phyloP scores from a whole-genome alignment of 2,329 filamentous ascomycete species.

The Trichoderma sp. region DNA sequence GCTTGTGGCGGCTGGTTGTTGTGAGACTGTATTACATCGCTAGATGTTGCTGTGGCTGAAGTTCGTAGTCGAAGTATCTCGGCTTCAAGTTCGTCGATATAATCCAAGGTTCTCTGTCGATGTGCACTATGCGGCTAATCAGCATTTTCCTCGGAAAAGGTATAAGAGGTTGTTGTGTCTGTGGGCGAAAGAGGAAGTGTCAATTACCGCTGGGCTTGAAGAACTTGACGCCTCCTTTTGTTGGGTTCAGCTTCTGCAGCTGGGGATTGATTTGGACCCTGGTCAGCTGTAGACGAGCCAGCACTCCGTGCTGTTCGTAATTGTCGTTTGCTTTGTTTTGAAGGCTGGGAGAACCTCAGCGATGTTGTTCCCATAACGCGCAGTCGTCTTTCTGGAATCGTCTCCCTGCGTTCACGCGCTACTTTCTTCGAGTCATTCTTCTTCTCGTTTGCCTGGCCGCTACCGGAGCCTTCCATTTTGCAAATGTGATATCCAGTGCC shows the following conservation, averaged over 20 bases:
- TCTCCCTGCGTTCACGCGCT: not conserved
- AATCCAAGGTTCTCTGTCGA: not conserved
- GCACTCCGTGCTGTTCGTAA: not conserved
- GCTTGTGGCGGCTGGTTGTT: not conserved
- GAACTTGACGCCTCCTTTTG: not conserved
- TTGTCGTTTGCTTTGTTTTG: not conserved
- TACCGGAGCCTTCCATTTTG: not conserved
- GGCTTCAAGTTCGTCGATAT: not conserved
- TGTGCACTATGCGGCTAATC: not conserved
- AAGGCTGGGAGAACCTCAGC: not conserved
- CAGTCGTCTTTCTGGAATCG: not conserved
- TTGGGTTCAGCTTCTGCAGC: not conserved
- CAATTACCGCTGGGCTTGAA: not conserved
- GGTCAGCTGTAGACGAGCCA: not conserved
- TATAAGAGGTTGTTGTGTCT: too few relatives aligned
- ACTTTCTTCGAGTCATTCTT: not conserved
- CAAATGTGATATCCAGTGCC: not conserved
- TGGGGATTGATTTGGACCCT: not conserved
- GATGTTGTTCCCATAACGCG: slow-evolving; percentile 10
- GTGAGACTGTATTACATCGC: not conserved
- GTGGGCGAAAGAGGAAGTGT: not conserved
- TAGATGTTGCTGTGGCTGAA: not conserved
- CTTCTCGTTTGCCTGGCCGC: not conserved
- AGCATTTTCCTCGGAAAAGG: not conserved
- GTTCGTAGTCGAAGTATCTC: not conserved